Evolutionary conservation across 164 flowering plant genomes (phyloP).

Genomic region (Vitis riparia): DNA sequence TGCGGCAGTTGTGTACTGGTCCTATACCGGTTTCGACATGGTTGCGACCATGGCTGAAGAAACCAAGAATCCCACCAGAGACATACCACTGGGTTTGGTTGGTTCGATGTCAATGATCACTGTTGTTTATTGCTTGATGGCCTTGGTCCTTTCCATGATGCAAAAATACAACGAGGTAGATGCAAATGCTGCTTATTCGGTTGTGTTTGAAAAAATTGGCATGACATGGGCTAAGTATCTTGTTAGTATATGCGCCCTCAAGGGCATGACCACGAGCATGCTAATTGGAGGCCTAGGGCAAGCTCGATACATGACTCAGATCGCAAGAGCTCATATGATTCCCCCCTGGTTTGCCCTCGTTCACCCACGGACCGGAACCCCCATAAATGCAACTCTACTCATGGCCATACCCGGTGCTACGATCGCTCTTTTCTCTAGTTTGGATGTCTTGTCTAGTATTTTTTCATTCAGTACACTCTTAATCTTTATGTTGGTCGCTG

Average conservation of each 20-base stretch:
- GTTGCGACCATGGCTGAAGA: conserved; percentile 74
- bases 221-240: conserved; percentile 63
- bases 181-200: conserved; percentile 45
- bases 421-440: conserved; percentile 57
- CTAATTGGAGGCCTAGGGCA: conserved; percentile 53
- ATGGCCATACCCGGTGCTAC: conserved; percentile 43
- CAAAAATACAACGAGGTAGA: conserved; percentile 35
- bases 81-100: conserved; percentile 68
- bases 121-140: conserved; percentile 41
- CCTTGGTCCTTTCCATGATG: conserved; percentile 54
- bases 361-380: conserved; percentile 48
- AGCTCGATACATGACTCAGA: conserved; percentile 66
- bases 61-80: conserved; percentile 58
- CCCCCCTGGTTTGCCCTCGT: conserved; percentile 54
- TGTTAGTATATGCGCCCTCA: conserved; percentile 48
- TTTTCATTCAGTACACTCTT: conserved; percentile 60
- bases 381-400: conserved; percentile 52
- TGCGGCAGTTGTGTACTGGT: conserved; percentile 63
- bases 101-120: conserved; percentile 60
- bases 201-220: conserved; percentile 48
- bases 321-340: conserved; percentile 60
- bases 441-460: conserved; percentile 47
- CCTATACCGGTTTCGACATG: conserved; percentile 63
- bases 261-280: conserved; percentile 60
- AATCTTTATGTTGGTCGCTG: conserved; percentile 57